These are phyloP conservation scores for Allium fistulosum DNA, from an alignment of 106 monocot species.

Conservation along the genomic window DNA sequence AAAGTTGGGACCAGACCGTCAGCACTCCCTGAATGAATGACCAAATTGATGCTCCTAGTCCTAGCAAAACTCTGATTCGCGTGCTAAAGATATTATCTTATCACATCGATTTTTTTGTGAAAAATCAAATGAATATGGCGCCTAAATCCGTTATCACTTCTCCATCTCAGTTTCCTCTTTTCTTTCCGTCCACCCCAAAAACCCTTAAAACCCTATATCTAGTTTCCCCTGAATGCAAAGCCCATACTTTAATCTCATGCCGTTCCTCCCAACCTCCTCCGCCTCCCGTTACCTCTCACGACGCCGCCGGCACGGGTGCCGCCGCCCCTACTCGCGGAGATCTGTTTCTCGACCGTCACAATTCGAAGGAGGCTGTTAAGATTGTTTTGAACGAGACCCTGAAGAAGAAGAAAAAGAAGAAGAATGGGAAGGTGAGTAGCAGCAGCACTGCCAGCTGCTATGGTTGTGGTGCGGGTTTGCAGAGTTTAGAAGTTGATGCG, in stretches of 20 bases:
- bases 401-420: slow-evolving; percentile 24
- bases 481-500: slow-evolving; percentile 47
- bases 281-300: not conserved
- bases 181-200: not conserved
- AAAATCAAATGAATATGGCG: not conserved
- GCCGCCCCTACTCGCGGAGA: slow-evolving; percentile 90
- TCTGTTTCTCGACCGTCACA: slow-evolving; percentile 55
- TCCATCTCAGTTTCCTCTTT: slow-evolving; percentile 1
- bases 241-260: slow-evolving; percentile 6
- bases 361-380: slow-evolving; percentile 29
- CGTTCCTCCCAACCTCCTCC: slow-evolving; percentile 6
- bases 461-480: slow-evolving; percentile 89
- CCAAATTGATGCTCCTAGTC: no score
- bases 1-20: no score
- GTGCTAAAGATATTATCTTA: no score
- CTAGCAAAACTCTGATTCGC: no score
- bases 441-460: slow-evolving; percentile 49
- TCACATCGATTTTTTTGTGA: no score
- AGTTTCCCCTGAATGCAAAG: not conserved
- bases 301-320: slow-evolving; percentile 56
- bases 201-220: slow-evolving; percentile 2
- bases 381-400: slow-evolving; percentile 32
- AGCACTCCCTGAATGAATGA: no score
- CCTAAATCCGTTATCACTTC: slow-evolving; percentile 6
- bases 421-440: slow-evolving; percentile 8